Percentiles rank a stretch among this genome's conserved stretches.
Conservation (phyloP, 2,329 filamentous ascomycete species). For the Periconia sp. region DNA sequence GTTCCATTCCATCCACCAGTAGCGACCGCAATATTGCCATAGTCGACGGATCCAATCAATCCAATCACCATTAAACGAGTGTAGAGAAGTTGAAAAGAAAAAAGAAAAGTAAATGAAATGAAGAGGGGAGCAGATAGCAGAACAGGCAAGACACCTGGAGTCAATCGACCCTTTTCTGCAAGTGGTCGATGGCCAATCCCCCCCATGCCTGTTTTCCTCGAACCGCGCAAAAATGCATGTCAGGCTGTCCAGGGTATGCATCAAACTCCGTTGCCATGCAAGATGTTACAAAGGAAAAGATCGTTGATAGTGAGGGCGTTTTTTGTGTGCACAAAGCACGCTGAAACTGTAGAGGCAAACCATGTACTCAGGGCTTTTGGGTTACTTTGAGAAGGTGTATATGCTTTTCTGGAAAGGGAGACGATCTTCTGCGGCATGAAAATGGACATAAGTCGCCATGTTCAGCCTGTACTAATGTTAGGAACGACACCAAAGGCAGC, state of each 20-base stretch:
- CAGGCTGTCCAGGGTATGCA: not conserved
- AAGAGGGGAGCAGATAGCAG: not conserved
- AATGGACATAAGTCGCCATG: no score
- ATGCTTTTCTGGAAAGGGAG: no score
- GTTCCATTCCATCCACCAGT: not conserved
- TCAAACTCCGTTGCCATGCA: conserved; percentile 4
- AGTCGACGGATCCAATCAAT: not conserved
- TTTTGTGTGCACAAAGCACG: no score
- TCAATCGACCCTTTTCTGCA: not conserved
- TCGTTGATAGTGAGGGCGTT: not conserved
- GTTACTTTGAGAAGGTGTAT: no score
- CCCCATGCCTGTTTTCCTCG: not conserved
- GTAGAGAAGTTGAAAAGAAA: not conserved
- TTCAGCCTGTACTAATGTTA: no score
- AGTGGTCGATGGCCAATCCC: not conserved
- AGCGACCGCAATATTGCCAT: not conserved
- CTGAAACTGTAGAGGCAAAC: no score
- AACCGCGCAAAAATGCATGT: no score
- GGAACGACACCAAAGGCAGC: not conserved
- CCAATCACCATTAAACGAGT: not conserved
- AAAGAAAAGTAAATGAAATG: not conserved
- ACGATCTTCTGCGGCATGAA: no score
- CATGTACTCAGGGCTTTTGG: no score
- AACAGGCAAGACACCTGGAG: not conserved
- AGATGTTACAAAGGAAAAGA: conserved; percentile 6